A percentile compares a stretch with the other conserved stretches of the same genome.
Evolutionary conservation across 805 yeast species (phyloP).

Genomic region (Schizosaccharomyces cryophilus): DNA sequence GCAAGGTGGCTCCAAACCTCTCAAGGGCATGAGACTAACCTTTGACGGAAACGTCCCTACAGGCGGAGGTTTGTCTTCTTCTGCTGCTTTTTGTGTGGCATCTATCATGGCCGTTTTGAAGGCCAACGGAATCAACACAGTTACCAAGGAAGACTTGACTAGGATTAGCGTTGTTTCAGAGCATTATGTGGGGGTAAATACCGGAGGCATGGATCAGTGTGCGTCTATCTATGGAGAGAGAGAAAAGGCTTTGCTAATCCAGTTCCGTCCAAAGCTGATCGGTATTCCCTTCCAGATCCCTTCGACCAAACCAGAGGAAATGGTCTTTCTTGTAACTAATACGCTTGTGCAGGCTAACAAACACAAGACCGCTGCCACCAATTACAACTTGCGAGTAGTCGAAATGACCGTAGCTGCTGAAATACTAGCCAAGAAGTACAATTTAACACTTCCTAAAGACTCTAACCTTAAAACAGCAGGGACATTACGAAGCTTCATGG

Average conservation of each 20-base stretch:
- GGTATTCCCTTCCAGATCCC: conserved; percentile 29
- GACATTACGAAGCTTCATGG: neutral
- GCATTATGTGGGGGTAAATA: conserved; percentile 47
- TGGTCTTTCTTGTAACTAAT: conserved; percentile 38
- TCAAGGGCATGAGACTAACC: conserved; percentile 25
- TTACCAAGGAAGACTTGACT: conserved; percentile 30
- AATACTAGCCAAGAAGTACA: conserved; percentile 14
- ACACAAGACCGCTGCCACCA: conserved; percentile 42
- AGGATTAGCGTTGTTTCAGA: conserved; percentile 39
- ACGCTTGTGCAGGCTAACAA: conserved; percentile 39
- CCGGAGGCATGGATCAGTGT: conserved; percentile 64
- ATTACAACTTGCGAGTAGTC: conserved; percentile 47
- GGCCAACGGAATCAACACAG: conserved; percentile 13
- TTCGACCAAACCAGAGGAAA: conserved; percentile 15
- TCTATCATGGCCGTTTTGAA: conserved; percentile 32
- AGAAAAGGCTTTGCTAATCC: conserved; percentile 32
- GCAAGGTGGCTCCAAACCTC: conserved; percentile 7
- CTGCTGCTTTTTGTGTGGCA: conserved; percentile 49
- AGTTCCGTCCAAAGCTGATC: conserved; percentile 32
- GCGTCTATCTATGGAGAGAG: conserved; percentile 42
- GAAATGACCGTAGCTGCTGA: conserved; percentile 48
- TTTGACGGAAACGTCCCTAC: conserved; percentile 47
- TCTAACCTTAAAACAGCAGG: neutral
- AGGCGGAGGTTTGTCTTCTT: conserved; percentile 46
- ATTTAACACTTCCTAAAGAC: neutral